These are phyloP conservation scores for Blastobotrys indianensis DNA, from an alignment of 1,139 yeast genomes.

Conservation along the genomic window DNA sequence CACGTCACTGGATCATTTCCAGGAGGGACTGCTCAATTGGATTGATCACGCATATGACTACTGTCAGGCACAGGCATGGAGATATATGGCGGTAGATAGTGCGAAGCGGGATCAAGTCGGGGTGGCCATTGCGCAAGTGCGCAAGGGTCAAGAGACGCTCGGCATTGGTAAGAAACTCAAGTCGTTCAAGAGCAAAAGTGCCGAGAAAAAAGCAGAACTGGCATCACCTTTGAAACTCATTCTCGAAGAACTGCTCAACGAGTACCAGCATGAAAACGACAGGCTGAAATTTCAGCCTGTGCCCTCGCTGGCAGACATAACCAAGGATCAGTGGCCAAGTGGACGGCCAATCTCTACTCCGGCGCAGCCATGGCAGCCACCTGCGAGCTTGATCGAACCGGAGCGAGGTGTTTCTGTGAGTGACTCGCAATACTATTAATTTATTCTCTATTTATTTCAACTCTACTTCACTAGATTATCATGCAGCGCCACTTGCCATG, in stretches of 20 bases:
- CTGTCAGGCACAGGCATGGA: conserved; percentile 28
- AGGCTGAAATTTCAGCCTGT: conserved; percentile 32
- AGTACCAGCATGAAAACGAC: conserved; percentile 30
- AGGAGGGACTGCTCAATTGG: conserved; percentile 26
- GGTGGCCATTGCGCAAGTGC: conserved; percentile 28
- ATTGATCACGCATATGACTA: conserved; percentile 25
- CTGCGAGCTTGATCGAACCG: conserved; percentile 7
- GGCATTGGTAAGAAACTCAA: conserved; percentile 7
- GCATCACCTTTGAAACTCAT: conserved; percentile 12
- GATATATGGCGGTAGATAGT: conserved; percentile 30
- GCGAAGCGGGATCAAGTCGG: conserved; percentile 29
- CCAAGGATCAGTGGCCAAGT: conserved; percentile 30
- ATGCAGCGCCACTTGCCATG: too few relatives aligned
- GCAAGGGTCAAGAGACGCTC: conserved; percentile 11
- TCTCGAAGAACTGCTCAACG: conserved; percentile 17
- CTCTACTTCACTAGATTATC: background rate
- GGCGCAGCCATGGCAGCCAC: conserved; percentile 28
- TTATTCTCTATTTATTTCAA: background rate
- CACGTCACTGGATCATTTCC: conserved; percentile 15
- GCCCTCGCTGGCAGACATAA: conserved; percentile 26
- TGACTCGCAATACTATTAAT: background rate
- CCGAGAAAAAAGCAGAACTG: conserved; percentile 10
- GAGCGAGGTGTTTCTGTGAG: background rate
- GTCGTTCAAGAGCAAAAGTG: conserved; percentile 8
- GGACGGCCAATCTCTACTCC: conserved; percentile 31